phyloP scores from a whole-genome alignment of 306 rosid genomes.

The Medicago truncatula region DNA sequence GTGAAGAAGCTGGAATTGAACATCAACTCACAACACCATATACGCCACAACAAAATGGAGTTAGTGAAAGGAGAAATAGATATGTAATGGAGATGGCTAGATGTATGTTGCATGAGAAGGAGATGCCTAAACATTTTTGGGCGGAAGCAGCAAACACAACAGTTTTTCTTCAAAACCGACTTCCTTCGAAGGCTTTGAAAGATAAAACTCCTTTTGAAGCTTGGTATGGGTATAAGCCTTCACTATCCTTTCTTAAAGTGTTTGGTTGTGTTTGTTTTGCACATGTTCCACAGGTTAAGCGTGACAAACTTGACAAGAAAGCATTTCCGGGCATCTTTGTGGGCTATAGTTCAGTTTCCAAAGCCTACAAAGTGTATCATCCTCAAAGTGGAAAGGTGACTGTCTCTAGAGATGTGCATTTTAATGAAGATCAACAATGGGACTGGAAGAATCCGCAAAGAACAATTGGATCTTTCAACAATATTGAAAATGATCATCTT shows the following conservation, averaged over 20 bases:
- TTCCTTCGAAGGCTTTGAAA: no score
- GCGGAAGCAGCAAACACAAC: no score
- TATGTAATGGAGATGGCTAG: background rate
- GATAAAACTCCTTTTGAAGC: no score
- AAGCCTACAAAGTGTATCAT: constrained; percentile 4
- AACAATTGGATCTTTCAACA: no score
- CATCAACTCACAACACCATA: constrained; percentile 4
- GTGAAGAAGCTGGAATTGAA: background rate
- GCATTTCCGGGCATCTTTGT: background rate
- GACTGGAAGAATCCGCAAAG: no score
- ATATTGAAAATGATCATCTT: background rate
- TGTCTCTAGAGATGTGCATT: background rate
- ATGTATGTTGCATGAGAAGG: background rate
- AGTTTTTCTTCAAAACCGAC: no score
- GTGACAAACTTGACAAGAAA: no score
- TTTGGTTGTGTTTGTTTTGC: no score
- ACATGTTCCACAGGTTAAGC: no score
- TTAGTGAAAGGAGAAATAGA: constrained; percentile 9
- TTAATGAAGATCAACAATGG: constrained; percentile 1
- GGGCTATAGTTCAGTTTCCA: background rate
- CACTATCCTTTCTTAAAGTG: no score
- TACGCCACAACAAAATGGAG: constrained; percentile 7
- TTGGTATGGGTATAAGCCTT: no score
- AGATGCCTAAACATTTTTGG: background rate
- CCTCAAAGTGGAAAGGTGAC: background rate